phyloP scores from a whole-genome alignment of 352 stramenopile genomes.

The Phytophthora idaei region DNA sequence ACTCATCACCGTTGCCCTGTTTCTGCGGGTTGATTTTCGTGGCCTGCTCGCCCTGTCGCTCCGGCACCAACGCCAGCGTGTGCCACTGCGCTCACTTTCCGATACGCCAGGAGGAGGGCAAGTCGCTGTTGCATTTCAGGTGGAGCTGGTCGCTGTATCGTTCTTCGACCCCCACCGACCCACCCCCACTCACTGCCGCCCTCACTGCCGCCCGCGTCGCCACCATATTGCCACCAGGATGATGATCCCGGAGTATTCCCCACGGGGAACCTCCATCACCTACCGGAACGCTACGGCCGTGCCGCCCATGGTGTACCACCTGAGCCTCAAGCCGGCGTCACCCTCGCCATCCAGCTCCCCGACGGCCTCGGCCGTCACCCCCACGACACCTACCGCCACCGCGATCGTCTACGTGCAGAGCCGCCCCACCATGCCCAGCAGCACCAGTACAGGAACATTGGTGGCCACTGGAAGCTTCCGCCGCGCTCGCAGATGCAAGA shows the following conservation, averaged over 20 bases:
- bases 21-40: constrained; percentile 28
- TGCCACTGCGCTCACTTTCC: constrained; percentile 28
- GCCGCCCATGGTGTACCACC: constrained; percentile 41
- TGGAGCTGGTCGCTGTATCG: constrained; percentile 34
- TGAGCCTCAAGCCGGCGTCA: constrained; percentile 46
- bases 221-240: constrained; percentile 39
- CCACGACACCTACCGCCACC: constrained; percentile 18
- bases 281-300: constrained; percentile 30
- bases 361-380: constrained; percentile 9
- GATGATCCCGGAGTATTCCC: constrained; percentile 54
- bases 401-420: constrained; percentile 26
- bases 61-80: constrained; percentile 13
- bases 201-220: constrained; percentile 1
- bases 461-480: constrained; percentile 19
- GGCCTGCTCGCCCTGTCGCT: constrained; percentile 35
- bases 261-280: constrained; percentile 43
- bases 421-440: constrained; percentile 27
- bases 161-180: constrained; percentile 22
- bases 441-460: constrained; percentile 31
- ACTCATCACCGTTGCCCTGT: constrained; percentile 16
- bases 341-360: constrained; percentile 16
- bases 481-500: constrained; percentile 56
- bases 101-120: constrained; percentile 15
- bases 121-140: constrained; percentile 9
- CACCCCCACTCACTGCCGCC: neutral